Evolutionary conservation across 805 yeast species (phyloP), one percentile per base, ranked within the genome.

Genomic region (Yamadazyma tumulicola): DNA sequence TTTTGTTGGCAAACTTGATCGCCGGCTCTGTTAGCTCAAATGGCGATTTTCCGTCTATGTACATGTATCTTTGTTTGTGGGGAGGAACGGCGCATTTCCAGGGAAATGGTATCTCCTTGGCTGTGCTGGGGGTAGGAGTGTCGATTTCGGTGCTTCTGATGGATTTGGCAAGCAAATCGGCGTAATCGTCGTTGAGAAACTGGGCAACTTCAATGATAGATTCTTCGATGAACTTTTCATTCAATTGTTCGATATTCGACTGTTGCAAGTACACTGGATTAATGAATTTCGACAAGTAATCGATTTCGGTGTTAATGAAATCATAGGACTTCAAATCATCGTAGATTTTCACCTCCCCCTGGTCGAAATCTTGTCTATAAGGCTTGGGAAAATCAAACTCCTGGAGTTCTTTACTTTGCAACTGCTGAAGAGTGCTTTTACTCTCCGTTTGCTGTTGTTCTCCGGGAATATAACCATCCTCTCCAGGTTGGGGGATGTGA

Each of bases 61-160:
- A 91, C 67, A 87, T 57, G 53, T 72, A 93, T 42, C 96, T 67
- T 63, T 88, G 89, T 55, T 93, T 87, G 53, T 91, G 97, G 6
- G 97, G 93, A 6, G 98, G 97, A 31, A 83, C 75, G 1, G 97
- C 93, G 26, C 88, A 69, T 42, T 82, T 80, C 98, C 98, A 93
- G 6, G 96, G 96, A 31, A 57, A 65, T 7, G 53, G 34, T 1
- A 85, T 75, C 18, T 84, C 84, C 1, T 55, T 48, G 10, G 81
- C 69, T 1, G 51, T 57, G 22, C 61, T 60, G 4, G 96, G 95
- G 52, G 78, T 74, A 19, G 64, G 59, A 33, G 67, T 69, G 30
- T 82, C 76, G 12, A 87, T 65, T 51, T 85, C 96, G 5, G 64
- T 64, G 12, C 60, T 57, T 47, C 82, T 70, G 32, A 85, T 68